Evolutionary conservation across 2,329 filamentous ascomycete species (phyloP).

Genomic region (Colletotrichum theobromicola): DNA sequence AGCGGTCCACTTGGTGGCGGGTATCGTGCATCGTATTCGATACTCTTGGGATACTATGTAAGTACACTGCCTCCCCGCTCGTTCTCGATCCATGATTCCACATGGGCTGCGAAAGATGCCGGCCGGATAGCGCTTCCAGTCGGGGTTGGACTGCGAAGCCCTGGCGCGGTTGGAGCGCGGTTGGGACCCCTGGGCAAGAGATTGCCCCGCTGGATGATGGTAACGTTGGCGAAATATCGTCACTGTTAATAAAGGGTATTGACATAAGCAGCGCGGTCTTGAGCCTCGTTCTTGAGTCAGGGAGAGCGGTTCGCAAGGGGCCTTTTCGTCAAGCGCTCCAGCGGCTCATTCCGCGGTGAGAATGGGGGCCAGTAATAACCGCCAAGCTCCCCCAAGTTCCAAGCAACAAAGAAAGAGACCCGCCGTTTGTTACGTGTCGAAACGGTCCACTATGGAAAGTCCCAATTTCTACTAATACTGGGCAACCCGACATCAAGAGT

Average conservation of each 20-base stretch:
- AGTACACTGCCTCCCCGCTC: background rate
- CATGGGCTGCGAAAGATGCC: slow-evolving; percentile 13
- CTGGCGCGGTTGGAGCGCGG: background rate
- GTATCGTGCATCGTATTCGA: slow-evolving; percentile 16
- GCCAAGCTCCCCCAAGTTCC: background rate
- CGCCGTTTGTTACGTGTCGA: slow-evolving; percentile 10
- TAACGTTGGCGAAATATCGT: background rate
- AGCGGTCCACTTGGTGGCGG: slow-evolving; percentile 11
- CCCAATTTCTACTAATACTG: background rate
- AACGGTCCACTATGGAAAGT: slow-evolving; percentile 1
- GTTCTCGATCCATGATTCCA: slow-evolving; percentile 8
- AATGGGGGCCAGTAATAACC: background rate
- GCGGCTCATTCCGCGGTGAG: background rate
- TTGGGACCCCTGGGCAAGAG: background rate
- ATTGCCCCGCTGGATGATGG: slow-evolving; percentile 3
- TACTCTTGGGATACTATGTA: background rate
- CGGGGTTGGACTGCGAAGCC: background rate
- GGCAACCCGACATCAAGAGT: background rate
- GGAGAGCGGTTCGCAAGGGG: background rate
- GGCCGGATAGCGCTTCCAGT: background rate
- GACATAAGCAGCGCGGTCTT: background rate
- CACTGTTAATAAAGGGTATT: background rate
- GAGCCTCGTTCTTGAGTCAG: slow-evolving; percentile 14
- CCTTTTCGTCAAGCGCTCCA: background rate
- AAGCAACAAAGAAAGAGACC: background rate